These are phyloP conservation scores for Diplodia sapinea DNA, from an alignment of 2,329 filamentous ascomycete genomes.

Conservation along the genomic window DNA sequence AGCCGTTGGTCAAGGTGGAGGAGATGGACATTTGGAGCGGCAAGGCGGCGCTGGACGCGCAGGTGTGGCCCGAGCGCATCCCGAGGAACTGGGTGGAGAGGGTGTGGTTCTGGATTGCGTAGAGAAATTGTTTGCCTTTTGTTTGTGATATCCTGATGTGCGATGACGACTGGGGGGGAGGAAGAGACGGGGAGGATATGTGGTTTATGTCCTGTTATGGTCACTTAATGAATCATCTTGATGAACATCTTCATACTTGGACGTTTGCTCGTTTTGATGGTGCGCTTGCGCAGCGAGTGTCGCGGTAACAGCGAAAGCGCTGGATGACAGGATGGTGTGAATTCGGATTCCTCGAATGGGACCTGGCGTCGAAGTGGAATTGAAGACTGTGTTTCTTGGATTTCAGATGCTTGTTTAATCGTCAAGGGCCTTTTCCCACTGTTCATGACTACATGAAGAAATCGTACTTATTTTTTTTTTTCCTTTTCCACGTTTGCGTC, in stretches of 20 bases:
- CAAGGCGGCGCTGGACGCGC: constrained; percentile 55
- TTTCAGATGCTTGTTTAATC: too few species aligned
- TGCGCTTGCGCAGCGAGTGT: background rate
- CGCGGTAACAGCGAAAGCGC: too few species aligned
- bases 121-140: constrained; percentile 13
- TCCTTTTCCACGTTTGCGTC: background rate
- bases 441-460: too few species aligned
- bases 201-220: background rate
- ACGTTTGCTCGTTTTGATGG: background rate
- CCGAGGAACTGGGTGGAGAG: constrained; percentile 54
- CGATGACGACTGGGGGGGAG: background rate
- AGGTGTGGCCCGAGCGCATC: constrained; percentile 51
- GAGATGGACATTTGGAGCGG: constrained; percentile 55
- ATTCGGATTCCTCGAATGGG: too few species aligned
- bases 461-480: background rate
- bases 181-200: background rate
- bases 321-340: too few species aligned
- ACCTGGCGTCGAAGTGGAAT: too few species aligned
- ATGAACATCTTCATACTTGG: background rate
- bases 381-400: too few species aligned
- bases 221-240: background rate
- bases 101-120: constrained; percentile 58
- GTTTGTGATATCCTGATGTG: background rate
- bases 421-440: too few species aligned
- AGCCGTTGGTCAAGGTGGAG: constrained; percentile 53